A percentile compares a stretch with the other conserved stretches of the same genome.
These are phyloP conservation scores for Tulasnella sp. DNA, from an alignment of 768 basidiomycete species.

Conservation along the genomic window DNA sequence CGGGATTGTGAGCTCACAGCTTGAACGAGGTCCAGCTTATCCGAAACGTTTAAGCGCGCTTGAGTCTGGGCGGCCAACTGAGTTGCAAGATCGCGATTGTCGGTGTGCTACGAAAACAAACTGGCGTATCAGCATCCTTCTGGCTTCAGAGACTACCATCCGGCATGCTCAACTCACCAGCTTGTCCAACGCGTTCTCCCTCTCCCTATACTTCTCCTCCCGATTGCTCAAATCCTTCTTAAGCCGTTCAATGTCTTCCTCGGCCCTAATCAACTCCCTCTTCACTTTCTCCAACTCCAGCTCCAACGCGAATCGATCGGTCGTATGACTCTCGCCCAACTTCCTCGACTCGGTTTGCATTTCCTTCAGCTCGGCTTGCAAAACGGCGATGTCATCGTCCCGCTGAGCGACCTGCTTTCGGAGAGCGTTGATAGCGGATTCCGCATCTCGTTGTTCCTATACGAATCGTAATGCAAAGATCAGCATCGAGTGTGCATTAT, in stretches of 20 bases:
- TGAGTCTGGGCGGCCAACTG: constrained; percentile 87
- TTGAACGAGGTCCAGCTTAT: constrained; percentile 81
- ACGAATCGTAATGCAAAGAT: not conserved
- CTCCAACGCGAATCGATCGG: constrained; percentile 82
- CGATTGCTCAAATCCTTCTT: constrained; percentile 69
- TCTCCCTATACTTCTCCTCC: constrained; percentile 67
- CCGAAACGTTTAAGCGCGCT: constrained; percentile 78
- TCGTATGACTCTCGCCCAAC: constrained; percentile 81
- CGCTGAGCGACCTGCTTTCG: constrained; percentile 62
- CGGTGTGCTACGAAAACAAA: constrained; percentile 55
- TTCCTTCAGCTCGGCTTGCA: constrained; percentile 71
- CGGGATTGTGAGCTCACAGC: constrained; percentile 43
- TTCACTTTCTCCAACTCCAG: constrained; percentile 86
- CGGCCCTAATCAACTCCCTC: constrained; percentile 78
- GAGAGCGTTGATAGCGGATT: constrained; percentile 5
- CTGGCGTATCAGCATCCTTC: not conserved
- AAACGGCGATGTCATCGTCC: constrained; percentile 71
- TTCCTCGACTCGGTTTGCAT: constrained; percentile 77
- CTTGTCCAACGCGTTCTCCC: constrained; percentile 72
- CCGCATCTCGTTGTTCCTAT: not conserved
- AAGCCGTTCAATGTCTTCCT: constrained; percentile 75
- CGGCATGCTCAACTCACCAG: constrained; percentile 47
- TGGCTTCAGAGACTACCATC: not conserved
- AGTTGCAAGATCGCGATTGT: constrained; percentile 77
- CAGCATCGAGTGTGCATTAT: no score